Conservation (phyloP, 2,329 filamentous ascomycete genomes). For the Cadophora sp. region DNA sequence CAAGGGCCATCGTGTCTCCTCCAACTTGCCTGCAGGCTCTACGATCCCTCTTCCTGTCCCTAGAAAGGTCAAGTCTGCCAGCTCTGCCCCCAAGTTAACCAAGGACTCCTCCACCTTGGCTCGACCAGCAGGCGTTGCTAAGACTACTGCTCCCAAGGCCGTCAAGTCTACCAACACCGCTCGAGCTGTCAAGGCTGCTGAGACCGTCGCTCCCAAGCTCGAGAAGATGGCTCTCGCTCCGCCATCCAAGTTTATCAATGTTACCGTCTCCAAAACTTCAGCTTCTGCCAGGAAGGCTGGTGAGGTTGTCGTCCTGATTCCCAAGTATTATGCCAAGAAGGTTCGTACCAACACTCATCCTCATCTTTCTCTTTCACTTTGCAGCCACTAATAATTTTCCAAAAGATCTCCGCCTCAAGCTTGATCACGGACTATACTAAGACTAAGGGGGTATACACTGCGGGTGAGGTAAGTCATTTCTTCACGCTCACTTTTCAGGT, state of each 20-base stretch:
- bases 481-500: background rate
- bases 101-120: background rate
- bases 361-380: background rate
- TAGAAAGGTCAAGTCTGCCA: background rate
- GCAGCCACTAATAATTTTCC: background rate
- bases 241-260: too few relatives aligned
- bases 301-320: too few relatives aligned
- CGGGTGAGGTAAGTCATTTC: background rate
- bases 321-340: background rate
- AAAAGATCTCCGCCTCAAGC: too few relatives aligned
- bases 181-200: too few relatives aligned
- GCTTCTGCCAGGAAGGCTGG: background rate
- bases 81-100: background rate
- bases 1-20: too few relatives aligned
- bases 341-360: background rate
- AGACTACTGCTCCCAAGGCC: background rate
- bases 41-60: too few relatives aligned
- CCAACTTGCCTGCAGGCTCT: too few relatives aligned
- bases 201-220: too few relatives aligned
- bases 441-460: too few relatives aligned
- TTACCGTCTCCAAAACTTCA: background rate
- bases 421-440: too few relatives aligned
- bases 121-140: background rate
- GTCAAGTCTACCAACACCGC: too few relatives aligned
- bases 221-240: too few relatives aligned